Evolutionary conservation across 2,329 filamentous ascomycete species (phyloP).

Genomic region (Talaromyces sp.): DNA sequence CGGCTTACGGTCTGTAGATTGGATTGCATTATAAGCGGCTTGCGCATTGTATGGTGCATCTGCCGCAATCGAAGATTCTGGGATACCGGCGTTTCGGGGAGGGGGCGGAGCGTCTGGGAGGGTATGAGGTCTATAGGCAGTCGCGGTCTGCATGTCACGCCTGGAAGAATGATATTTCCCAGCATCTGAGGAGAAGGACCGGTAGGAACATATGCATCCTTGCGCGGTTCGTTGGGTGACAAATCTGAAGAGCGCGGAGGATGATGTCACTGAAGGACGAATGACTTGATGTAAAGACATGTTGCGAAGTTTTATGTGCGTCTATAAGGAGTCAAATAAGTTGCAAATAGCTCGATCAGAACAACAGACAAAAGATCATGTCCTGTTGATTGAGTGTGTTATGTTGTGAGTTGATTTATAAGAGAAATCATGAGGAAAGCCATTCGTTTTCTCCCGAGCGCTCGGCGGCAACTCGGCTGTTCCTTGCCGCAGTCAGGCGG

Average conservation of each 20-base stretch:
- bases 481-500: conserved; percentile 16
- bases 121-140: conserved; percentile 60
- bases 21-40: conserved; percentile 43
- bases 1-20: conserved; percentile 30
- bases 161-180: conserved; percentile 50
- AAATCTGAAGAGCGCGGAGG: conserved; percentile 40
- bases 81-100: conserved; percentile 56
- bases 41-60: conserved; percentile 48
- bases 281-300: conserved; percentile 42
- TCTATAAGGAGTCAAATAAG: neutral
- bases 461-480: conserved; percentile 17
- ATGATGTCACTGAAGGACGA: conserved; percentile 47
- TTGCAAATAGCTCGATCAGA: neutral
- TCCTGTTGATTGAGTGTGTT: neutral
- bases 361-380: neutral
- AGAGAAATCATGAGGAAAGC: conserved; percentile 3
- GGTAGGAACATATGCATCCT: conserved; percentile 40
- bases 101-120: conserved; percentile 56
- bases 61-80: conserved; percentile 60
- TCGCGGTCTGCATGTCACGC: conserved; percentile 63
- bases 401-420: conserved; percentile 1
- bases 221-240: conserved; percentile 37
- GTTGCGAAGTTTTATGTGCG: conserved; percentile 12
- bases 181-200: conserved; percentile 49
- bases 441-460: neutral